These are phyloP conservation scores for Scedosporium aurantiacum DNA, from an alignment of 2,329 filamentous ascomycete genomes.

Conservation along the genomic window DNA sequence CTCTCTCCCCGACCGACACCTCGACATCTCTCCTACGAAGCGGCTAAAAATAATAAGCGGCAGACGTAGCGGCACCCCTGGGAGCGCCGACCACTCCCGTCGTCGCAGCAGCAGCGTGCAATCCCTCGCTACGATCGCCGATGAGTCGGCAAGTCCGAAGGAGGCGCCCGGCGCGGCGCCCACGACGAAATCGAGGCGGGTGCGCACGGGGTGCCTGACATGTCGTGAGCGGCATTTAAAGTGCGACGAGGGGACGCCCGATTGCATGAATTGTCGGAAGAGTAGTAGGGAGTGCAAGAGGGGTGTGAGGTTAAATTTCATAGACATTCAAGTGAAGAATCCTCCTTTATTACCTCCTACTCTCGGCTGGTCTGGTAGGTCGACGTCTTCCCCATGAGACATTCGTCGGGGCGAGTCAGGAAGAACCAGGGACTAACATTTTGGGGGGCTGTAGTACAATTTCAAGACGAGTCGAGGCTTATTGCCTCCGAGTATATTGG, in stretches of 20 bases:
- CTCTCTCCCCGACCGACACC: not conserved
- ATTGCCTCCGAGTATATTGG: conserved; percentile 87
- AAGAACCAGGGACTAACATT: too few relatives aligned
- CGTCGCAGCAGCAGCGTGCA: conserved; percentile 1
- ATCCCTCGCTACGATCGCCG: not conserved
- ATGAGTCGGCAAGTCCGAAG: not conserved
- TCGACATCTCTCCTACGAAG: not conserved
- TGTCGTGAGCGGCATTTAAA: conserved; percentile 85
- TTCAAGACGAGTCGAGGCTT: conserved; percentile 78
- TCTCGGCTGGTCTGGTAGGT: conserved; percentile 52
- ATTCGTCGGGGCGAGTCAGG: too few relatives aligned
- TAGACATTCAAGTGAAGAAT: conserved; percentile 65
- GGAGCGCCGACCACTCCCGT: not conserved
- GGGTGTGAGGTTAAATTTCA: conserved; percentile 81
- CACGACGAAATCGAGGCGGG: conserved; percentile 60
- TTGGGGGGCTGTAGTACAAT: conserved; percentile 45
- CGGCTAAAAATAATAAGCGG: not conserved
- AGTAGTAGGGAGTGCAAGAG: conserved; percentile 77
- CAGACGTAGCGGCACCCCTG: not conserved
- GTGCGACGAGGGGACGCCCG: conserved; percentile 63
- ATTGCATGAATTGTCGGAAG: conserved; percentile 73
- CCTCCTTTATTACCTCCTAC: conserved; percentile 53
- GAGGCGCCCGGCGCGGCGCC: not conserved
- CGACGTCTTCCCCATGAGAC: not conserved
- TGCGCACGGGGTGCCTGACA: conserved; percentile 81